These are phyloP conservation scores for Populus trichocarpa DNA, from an alignment of 441 rosid genomes.

Conservation along the genomic window DNA sequence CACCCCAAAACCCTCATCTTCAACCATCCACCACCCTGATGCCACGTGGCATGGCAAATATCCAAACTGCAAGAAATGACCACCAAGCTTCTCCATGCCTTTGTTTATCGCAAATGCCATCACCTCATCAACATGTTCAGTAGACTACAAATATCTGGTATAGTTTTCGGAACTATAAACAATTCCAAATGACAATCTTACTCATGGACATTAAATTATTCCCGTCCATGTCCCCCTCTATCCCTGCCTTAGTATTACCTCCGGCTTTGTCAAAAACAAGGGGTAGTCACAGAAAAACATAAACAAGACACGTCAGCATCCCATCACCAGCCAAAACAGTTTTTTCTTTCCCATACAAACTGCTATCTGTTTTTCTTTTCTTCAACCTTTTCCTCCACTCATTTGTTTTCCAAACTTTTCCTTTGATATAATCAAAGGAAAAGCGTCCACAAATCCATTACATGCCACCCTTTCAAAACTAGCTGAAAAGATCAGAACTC, in stretches of 20 bases:
- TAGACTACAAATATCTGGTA: not conserved
- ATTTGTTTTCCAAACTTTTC: constrained; percentile 22
- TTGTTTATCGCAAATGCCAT: constrained; percentile 33
- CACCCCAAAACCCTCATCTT: constrained; percentile 60
- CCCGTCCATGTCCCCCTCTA: not conserved
- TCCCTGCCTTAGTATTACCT: constrained; percentile 29
- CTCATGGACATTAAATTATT: not conserved
- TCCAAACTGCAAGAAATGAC: constrained; percentile 38
- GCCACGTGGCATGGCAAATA: constrained; percentile 58
- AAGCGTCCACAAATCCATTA: not conserved
- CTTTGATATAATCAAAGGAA: not conserved
- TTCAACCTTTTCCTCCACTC: constrained; percentile 30
- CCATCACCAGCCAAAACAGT: constrained; percentile 14
- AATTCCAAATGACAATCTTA: not conserved
- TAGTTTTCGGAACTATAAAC: not conserved
- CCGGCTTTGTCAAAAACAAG: constrained; percentile 37
- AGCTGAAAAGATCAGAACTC: not conserved
- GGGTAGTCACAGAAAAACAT: constrained; percentile 42
- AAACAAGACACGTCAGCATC: constrained; percentile 23
- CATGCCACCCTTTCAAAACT: constrained; percentile 3
- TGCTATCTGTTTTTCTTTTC: constrained; percentile 39
- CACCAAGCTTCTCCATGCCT: constrained; percentile 62
- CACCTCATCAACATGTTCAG: constrained; percentile 49
- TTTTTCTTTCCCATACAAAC: constrained; percentile 26
- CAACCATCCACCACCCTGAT: constrained; percentile 24